Base-by-base conservation (phyloP, 371 early-diverging fungal species). In the Zancudomyces culisetae region DNA sequence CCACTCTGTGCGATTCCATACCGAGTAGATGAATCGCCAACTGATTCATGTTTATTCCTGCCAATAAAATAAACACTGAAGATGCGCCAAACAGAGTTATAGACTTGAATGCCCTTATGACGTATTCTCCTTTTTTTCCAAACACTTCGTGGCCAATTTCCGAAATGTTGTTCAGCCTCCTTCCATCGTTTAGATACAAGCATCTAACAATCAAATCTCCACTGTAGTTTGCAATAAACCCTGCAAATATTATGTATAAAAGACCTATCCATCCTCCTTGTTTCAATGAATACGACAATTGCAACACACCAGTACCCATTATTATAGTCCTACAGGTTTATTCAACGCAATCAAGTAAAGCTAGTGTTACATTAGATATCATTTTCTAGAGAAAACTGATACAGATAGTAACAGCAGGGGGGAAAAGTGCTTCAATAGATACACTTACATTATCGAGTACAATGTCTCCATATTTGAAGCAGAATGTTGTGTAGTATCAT, bases 221-320 rank as follows among this genome's bases (percentile, higher is more conserved):
- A 2, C 77, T 70, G 61, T 81, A 85, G 41, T 77, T 63, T 26
- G 85, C 78, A 60, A 86, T 81, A 18, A 69, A 53, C 51, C 83
- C 84, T 12, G 84, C 75, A 24, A 88, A 66, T 18, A 78, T 63
- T n/a, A 91, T 69, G 53, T 88, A 72, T 18, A 76, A 28, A 1
- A 85, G 51, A 49, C 81, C 81, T 18, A 81, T 60, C 91, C 91
- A 91, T 13, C 90, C 90, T 45, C 83, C 79, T 51, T 81, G 77
- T 20, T 65, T 73, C 19, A 91, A 66, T 21, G 87, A 82, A 49
- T 74, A 81, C 21, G 89, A 86, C 18, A 91, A 70, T 50, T 86
- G 85, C 4, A 89, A 69, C 12, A 86, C 77, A 23, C 91, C 91
- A 12, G 84, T 81, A 29, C 90, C 90, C 2, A 86, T 85, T 18